These are phyloP conservation scores for Trichoderma harzianum DNA, from an alignment of 2,329 filamentous ascomycete species.

Conservation along the genomic window DNA sequence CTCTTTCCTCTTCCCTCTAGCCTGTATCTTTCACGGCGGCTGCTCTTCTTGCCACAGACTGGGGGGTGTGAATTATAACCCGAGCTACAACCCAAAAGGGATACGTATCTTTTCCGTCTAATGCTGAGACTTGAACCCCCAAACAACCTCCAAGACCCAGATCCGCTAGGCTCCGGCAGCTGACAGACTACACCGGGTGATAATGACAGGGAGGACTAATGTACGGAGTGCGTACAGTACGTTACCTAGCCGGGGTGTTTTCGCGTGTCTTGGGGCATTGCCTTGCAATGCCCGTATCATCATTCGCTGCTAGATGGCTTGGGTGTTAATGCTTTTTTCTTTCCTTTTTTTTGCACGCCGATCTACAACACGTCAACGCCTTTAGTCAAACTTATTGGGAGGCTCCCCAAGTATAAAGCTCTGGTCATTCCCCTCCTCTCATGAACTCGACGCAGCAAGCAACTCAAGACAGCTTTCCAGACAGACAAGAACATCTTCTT, in stretches of 20 bases:
- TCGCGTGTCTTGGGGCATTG: background rate
- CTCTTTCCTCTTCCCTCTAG: background rate
- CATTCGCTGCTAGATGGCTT: background rate
- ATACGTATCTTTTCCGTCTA: background rate
- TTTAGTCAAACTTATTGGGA: background rate
- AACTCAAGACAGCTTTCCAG: background rate
- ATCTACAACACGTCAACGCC: background rate
- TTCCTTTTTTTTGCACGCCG: background rate
- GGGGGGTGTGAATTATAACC: background rate
- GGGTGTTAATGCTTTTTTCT: background rate
- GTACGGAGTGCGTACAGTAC: background rate
- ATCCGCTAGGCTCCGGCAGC: background rate
- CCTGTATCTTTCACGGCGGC: background rate
- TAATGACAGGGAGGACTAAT: background rate
- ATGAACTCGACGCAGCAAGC: background rate
- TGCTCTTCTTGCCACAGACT: background rate
- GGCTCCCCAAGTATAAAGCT: conserved; percentile 13
- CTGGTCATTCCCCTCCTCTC: background rate
- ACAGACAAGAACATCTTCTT: background rate
- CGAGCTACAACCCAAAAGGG: background rate
- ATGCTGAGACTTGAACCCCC: background rate
- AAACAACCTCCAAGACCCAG: background rate
- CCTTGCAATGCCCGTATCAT: background rate
- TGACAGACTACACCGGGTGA: background rate
- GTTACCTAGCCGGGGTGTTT: background rate